Percentiles rank a stretch among this genome's conserved stretches.
phyloP scores from a whole-genome alignment of 1,284 basidiomycete species.

The Ustilago crameri region DNA sequence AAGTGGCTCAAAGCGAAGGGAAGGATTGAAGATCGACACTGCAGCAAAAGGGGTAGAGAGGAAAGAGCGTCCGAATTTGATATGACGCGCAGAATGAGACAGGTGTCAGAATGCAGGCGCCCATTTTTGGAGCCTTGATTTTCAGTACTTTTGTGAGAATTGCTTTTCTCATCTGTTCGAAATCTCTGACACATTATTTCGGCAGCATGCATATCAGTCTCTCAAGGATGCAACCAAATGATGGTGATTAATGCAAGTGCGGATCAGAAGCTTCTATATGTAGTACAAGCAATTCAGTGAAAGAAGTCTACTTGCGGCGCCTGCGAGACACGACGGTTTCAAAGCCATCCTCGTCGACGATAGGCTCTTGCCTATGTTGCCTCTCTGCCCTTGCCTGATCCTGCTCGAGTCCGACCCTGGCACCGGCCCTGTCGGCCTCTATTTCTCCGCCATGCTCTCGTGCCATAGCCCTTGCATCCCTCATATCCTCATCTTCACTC shows the following conservation, averaged over 20 bases:
- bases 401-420: constrained; percentile 25
- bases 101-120: constrained; percentile 18
- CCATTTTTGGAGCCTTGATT: not conserved
- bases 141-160: not conserved
- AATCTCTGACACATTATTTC: too few species aligned
- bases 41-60: not conserved
- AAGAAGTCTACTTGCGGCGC: constrained; percentile 33
- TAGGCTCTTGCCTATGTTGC: constrained; percentile 38
- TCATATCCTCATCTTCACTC: constrained; percentile 46
- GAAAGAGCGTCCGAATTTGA: constrained; percentile 16
- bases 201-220: too few species aligned
- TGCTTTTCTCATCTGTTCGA: too few species aligned
- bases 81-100: constrained; percentile 38
- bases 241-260: too few species aligned
- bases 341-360: constrained; percentile 61
- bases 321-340: constrained; percentile 60
- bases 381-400: constrained; percentile 16
- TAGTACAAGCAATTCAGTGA: too few species aligned
- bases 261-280: too few species aligned
- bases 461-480: constrained; percentile 34
- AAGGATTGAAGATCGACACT: not conserved
- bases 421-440: constrained; percentile 38
- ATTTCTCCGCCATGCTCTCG: constrained; percentile 38
- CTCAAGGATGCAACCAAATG: too few species aligned
- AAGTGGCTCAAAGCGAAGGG: not conserved